Evolutionary conservation across 768 basidiomycete genomes (phyloP), one percentile per base, ranked within the genome.

Genomic region (Boletus rubropictus): DNA sequence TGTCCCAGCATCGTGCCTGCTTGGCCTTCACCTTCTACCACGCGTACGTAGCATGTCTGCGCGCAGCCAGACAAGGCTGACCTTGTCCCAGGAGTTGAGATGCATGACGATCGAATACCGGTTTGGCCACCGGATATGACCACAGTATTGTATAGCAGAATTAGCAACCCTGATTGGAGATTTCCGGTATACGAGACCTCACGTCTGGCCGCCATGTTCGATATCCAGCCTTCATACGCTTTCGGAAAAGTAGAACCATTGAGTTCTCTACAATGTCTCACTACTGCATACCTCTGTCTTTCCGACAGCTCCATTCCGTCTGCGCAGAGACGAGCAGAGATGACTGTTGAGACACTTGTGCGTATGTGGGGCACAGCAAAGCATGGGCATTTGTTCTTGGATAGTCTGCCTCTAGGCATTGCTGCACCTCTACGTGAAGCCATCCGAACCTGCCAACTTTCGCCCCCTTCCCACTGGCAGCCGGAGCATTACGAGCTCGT

Each of bases 351-450:
- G 18, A 66, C 72, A 10, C 76, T 86, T 66, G 74, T 87, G 14
- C 63, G 69, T 3, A 64, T 57, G 45, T 61, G 58, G 53, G 60
- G 62, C 12, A 58, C 66, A 7, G 67, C 73, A 7, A 63, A 72
- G 6, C 64, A 74, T 20, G 76, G 75, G 3, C 60, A 67, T 6
- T 70, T 74, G 11, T 72, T 81, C 41, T 56, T 88, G 34, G 71
- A 77, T 45, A 66, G 68, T 17, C 63, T 92, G 15, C 82, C 88
- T 1, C 61, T 89, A 10, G 87, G 88, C 1, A 71, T 89, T 24
- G 78, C 83, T 2, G 76, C 83, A 0, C 94, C 95, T 2, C 67
- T 98, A 5, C 71, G 84, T 44, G 96, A 98, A 63, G 89, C 87
- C 1, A 73, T 86, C n/a, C 70, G 90, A 50, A 82, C 84, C 8